Percentiles rank a stretch among this genome's conserved stretches.
phyloP scores from a whole-genome alignment of 2,329 filamentous ascomycete species.

The Cladorrhinum sp. region DNA sequence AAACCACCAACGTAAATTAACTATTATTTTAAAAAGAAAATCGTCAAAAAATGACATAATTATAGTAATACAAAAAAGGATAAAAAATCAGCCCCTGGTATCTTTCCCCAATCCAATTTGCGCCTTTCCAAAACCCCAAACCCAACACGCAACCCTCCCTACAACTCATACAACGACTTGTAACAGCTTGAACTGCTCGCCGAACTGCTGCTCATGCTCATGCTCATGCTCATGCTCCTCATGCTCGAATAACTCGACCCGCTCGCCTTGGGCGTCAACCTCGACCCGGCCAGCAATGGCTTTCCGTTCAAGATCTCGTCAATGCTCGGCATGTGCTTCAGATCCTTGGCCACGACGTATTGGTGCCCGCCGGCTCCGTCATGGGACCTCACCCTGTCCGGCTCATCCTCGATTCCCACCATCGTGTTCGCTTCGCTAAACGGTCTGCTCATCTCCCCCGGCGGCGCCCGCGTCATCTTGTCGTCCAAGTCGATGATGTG shows the following conservation, averaged over 20 bases:
- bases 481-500: not conserved
- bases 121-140: not conserved
- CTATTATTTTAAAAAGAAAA: not conserved
- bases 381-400: not conserved
- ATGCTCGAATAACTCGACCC: not conserved
- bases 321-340: constrained; percentile 4
- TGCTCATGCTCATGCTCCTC: not conserved
- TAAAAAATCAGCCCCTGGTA: not conserved
- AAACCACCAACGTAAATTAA: too few relatives aligned
- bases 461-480: not conserved
- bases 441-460: not conserved
- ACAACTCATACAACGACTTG: not conserved
- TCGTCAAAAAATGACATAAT: not conserved
- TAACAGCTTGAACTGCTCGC: not conserved
- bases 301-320: constrained; percentile 3
- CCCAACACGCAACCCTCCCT: not conserved
- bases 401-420: not conserved
- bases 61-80: not conserved
- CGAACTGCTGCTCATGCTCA: not conserved
- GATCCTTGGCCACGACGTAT: not conserved
- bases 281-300: not conserved
- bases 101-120: not conserved
- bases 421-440: not conserved
- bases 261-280: not conserved
- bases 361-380: not conserved